phyloP scores from a whole-genome alignment of 805 yeast species.

The Ogataea pilisensis region DNA sequence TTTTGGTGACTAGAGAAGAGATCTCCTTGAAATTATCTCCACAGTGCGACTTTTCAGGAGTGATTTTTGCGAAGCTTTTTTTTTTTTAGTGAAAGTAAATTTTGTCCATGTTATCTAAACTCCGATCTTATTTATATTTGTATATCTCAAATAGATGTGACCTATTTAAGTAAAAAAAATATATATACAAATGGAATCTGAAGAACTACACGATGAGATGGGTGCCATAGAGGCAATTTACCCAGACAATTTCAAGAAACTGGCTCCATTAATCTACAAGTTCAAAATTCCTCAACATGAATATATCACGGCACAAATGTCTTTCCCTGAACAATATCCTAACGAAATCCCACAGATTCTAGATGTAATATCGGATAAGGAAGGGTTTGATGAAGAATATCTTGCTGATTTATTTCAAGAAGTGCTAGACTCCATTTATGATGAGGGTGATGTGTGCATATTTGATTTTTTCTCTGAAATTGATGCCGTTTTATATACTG shows the following conservation, averaged over 20 bases:
- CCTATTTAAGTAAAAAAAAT: not conserved
- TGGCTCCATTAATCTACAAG: conserved; percentile 40
- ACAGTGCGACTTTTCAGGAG: too few species aligned
- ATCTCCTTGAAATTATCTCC: too few species aligned
- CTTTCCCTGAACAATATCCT: conserved; percentile 74
- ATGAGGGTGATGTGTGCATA: conserved; percentile 64
- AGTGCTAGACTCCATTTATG: conserved; percentile 49
- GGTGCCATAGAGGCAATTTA: conserved; percentile 84
- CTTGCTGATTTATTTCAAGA: conserved; percentile 44
- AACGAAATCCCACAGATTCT: conserved; percentile 54
- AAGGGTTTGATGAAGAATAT: conserved; percentile 41
- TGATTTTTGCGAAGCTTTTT: too few species aligned
- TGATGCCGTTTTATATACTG: conserved; percentile 46
- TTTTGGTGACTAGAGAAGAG: too few species aligned
- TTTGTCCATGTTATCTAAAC: not conserved
- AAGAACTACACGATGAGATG: conserved; percentile 66
- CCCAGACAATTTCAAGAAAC: conserved; percentile 51
- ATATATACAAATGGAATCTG: conserved; percentile 26
- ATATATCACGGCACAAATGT: conserved; percentile 55
- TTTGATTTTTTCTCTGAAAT: conserved; percentile 74
- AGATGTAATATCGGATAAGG: conserved; percentile 40
- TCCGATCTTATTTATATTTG: not conserved
- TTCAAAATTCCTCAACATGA: conserved; percentile 61
- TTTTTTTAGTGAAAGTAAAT: not conserved
- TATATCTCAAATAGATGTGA: too few species aligned